These are phyloP conservation scores for Eucalyptus regnans DNA, from an alignment of 345 rosid genomes.

Conservation along the genomic window DNA sequence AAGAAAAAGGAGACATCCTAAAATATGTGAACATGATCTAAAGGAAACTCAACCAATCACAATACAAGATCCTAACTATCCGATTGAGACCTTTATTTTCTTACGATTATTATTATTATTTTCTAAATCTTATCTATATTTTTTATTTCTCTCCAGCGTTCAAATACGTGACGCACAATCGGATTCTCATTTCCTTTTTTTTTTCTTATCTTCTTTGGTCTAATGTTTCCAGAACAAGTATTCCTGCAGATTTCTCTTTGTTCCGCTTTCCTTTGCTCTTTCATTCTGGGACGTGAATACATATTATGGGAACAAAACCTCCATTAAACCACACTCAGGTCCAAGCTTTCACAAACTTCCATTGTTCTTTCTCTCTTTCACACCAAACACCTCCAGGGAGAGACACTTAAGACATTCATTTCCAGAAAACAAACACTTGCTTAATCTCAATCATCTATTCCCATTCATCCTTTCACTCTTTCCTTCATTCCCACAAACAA, in stretches of 20 bases:
- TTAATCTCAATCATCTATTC: neutral
- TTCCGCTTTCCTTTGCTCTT: neutral
- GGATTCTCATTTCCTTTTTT: neutral
- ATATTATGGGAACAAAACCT: neutral
- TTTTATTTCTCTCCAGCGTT: neutral
- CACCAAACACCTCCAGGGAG: neutral
- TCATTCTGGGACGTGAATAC: neutral
- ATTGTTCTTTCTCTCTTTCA: neutral
- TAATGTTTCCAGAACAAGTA: neutral
- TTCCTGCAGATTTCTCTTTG: neutral
- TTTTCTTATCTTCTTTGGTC: neutral
- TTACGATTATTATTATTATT: too few relatives aligned
- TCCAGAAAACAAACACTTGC: neutral
- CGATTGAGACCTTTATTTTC: neutral
- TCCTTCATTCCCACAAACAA: neutral
- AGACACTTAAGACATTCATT: neutral
- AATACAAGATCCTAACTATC: neutral
- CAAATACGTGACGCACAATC: neutral
- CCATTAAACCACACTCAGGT: neutral
- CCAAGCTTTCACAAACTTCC: neutral
- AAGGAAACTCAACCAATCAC: neutral
- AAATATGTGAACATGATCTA: neutral
- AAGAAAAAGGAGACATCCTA: neutral
- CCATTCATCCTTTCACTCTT: neutral
- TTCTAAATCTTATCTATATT: too few relatives aligned